These are phyloP conservation scores for Rhodotorula taiwanensis DNA, from an alignment of 768 basidiomycete genomes.

Conservation along the genomic window DNA sequence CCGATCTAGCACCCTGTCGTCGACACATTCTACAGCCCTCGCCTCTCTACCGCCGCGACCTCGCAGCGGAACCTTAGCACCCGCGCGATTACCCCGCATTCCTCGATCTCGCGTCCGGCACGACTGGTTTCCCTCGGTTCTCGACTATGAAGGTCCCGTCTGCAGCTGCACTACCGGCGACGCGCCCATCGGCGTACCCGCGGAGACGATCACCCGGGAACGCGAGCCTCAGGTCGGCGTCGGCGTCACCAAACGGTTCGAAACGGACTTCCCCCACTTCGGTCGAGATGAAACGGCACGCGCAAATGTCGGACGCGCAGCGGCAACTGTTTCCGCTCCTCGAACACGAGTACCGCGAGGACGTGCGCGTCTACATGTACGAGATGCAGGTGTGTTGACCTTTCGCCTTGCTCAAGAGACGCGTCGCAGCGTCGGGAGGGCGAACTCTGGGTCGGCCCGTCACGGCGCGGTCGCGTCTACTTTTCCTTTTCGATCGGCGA, in stretches of 20 bases:
- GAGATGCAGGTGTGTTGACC: constrained; percentile 86
- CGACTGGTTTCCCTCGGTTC: too few species aligned
- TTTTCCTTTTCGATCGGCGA: too few species aligned
- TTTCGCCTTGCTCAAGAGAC: not conserved
- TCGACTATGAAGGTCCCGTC: constrained; percentile 26
- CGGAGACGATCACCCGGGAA: constrained; percentile 50
- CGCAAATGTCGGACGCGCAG: constrained; percentile 54
- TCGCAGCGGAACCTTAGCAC: not conserved
- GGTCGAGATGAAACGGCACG: constrained; percentile 37
- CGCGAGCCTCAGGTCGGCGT: constrained; percentile 1
- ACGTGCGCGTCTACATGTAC: constrained; percentile 89
- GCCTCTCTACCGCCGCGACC: too few species aligned
- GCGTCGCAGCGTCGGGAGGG: too few species aligned
- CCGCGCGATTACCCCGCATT: constrained; percentile 19
- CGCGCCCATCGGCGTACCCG: constrained; percentile 51
- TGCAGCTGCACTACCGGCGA: constrained; percentile 21
- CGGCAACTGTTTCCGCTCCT: constrained; percentile 63
- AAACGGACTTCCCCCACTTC: constrained; percentile 60
- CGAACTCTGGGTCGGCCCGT: too few species aligned
- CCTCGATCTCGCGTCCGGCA: constrained; percentile 6
- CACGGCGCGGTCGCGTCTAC: constrained; percentile 11
- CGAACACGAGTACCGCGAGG: constrained; percentile 92
- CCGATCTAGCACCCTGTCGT: too few species aligned
- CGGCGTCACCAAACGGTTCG: constrained; percentile 8
- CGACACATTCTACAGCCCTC: too few species aligned